Evolutionary conservation across 2,329 filamentous ascomycete genomes (phyloP).

Genomic region (Pseudocercospora crystallina): DNA sequence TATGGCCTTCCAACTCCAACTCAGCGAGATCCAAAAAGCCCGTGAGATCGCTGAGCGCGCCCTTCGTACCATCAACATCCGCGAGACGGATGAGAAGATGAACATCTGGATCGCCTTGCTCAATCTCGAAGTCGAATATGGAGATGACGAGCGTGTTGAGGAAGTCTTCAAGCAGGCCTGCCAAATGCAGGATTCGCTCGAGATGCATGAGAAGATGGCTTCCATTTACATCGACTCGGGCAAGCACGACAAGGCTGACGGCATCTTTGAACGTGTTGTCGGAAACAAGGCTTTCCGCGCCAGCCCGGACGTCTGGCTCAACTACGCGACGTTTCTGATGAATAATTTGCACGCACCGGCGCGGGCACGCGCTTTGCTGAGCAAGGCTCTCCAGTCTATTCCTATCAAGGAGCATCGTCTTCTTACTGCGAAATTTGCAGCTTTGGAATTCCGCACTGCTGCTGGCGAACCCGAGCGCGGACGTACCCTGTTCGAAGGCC

Average conservation of each 20-base stretch:
- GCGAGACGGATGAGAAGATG: slow-evolving; percentile 87
- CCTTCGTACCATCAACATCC: slow-evolving; percentile 84
- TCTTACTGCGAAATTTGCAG: slow-evolving; percentile 83
- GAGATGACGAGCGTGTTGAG: slow-evolving; percentile 74
- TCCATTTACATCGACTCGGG: slow-evolving; percentile 94
- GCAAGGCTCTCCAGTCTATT: slow-evolving; percentile 81
- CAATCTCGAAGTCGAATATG: slow-evolving; percentile 87
- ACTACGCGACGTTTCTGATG: slow-evolving; percentile 93
- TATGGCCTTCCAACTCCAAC: slow-evolving; percentile 97
- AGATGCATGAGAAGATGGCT: slow-evolving; percentile 83
- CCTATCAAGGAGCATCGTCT: slow-evolving; percentile 67
- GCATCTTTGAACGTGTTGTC: slow-evolving; percentile 78
- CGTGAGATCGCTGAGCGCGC: slow-evolving; percentile 88
- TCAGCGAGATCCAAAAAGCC: slow-evolving; percentile 84
- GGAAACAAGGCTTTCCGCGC: slow-evolving; percentile 82
- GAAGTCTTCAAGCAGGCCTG: slow-evolving; percentile 88
- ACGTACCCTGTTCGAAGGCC: slow-evolving; percentile 87
- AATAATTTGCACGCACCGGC: slow-evolving; percentile 67
- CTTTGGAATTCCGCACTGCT: slow-evolving; percentile 82
- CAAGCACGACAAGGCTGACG: slow-evolving; percentile 83
- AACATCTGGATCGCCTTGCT: slow-evolving; percentile 94
- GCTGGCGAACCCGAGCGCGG: slow-evolving; percentile 86
- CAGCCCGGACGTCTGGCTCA: slow-evolving; percentile 80
- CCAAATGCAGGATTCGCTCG: slow-evolving; percentile 87
- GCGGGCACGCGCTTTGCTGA: slow-evolving; percentile 74